Percentiles rank a stretch among this genome's conserved stretches.
phyloP scores from a whole-genome alignment of 202 grass and related monocot genomes.

The Schoenoplectus triqueter region DNA sequence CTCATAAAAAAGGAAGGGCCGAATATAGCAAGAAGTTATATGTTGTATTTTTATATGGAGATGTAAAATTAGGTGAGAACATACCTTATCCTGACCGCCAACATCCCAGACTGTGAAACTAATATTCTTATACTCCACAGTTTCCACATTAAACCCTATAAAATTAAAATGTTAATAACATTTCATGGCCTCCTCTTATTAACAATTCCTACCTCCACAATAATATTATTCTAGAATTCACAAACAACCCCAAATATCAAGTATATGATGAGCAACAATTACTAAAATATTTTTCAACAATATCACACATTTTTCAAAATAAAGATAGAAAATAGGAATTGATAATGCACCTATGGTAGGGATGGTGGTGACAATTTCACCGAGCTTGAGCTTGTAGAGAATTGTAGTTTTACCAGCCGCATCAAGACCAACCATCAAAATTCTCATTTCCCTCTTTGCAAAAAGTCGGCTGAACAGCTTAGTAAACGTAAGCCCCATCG shows the following conservation, averaged over 20 bases:
- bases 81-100: conserved; percentile 81
- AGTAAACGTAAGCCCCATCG: conserved; percentile 91
- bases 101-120: conserved; percentile 94
- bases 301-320: conserved; percentile 1
- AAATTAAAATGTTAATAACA: not conserved
- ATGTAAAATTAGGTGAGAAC: conserved; percentile 12
- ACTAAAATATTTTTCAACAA: not conserved
- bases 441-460: conserved; percentile 92
- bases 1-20: not conserved
- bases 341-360: conserved; percentile 68
- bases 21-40: not conserved
- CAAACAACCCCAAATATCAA: not conserved
- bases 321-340: not conserved
- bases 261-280: conserved; percentile 1
- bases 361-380: conserved; percentile 95
- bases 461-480: conserved; percentile 93
- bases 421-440: conserved; percentile 93
- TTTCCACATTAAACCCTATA: conserved; percentile 84
- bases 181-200: not conserved
- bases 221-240: not conserved
- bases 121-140: conserved; percentile 90
- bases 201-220: not conserved
- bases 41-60: conserved; percentile 3
- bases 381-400: conserved; percentile 98
- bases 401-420: conserved; percentile 96